Evolutionary conservation across 2,329 filamentous ascomycete species (phyloP).

Genomic region (Fusarium pininemorale): DNA sequence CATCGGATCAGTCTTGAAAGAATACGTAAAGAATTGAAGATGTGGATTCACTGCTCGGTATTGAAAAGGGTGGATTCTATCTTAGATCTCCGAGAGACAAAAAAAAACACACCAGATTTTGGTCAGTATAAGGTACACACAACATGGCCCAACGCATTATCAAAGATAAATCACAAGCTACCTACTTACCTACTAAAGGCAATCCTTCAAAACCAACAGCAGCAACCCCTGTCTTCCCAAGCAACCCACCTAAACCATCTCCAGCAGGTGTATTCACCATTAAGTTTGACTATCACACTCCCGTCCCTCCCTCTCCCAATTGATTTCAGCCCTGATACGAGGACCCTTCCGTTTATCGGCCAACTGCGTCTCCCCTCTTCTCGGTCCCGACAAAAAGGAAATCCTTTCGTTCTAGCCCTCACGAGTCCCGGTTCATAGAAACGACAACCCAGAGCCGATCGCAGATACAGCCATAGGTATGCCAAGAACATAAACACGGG

Average conservation of each 20-base stretch:
- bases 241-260: conserved; percentile 25
- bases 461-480: conserved; percentile 9
- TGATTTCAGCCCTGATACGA: conserved; percentile 8
- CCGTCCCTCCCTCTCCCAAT: conserved; percentile 8
- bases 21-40: not conserved
- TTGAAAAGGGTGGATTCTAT: not conserved
- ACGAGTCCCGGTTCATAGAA: not conserved
- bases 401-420: not conserved
- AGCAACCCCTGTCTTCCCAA: conserved; percentile 22
- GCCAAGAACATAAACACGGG: conserved; percentile 22
- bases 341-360: not conserved
- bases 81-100: not conserved
- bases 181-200: not conserved
- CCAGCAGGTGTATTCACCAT: conserved; percentile 28
- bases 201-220: conserved; percentile 8
- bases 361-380: conserved; percentile 15
- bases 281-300: conserved; percentile 27
- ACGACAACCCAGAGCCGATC: not conserved
- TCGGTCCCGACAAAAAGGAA: conserved; percentile 18
- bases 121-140: not conserved
- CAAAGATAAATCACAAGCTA: not conserved
- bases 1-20: not conserved
- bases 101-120: not conserved
- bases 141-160: not conserved
- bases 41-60: not conserved